Evolutionary conservation across 2,329 filamentous ascomycete species (phyloP), one percentile per base, ranked within the genome.

Genomic region (Incumbomyces lentus): DNA sequence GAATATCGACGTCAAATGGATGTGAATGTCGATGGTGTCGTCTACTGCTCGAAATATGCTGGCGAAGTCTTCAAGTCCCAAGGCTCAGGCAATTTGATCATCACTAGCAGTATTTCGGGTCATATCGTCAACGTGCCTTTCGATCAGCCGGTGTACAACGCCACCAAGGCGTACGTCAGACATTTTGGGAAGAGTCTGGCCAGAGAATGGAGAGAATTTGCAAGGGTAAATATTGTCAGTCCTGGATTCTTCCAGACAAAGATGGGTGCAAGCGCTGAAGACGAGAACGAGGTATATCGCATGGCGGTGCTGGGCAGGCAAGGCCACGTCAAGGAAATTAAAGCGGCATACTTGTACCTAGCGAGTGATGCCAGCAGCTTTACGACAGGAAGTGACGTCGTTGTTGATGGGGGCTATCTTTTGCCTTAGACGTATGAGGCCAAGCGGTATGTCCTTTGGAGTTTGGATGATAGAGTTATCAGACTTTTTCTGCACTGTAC

Each of bases 121-220:
- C 66, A 69, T 47, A 68, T 74, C 35, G 72, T 74, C 53, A 75
- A 74, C 44, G 70, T 73, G 1, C 72, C 72, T 1, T 61, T 68
- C 12, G 71, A 76, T 39, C 75, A 78, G 55, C 70, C 74, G 1
- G 70, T 74, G 11, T 79, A 78, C 59, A 79, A 79, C 51, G 68
- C 67, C 6, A 72, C 68, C 26, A 78, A 79, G 56, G 74, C 75
- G 1, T 74, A 68, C 19, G 68, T 77, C 13, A 73, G 69, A 2
- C 76, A 79, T 46, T 68, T 79, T 32, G 73, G 72, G 40, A 76
- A 75, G 58, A 71, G 66, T 1, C 62, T 79, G 19, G 74, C 75
- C 0, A 63, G 71, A 4, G 75, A 79, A 52, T 78, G 75, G 75
- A 62, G 71, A 11, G 71, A 75, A 2, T 76, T 78, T 52, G 75